A percentile compares a stretch with the other conserved stretches of the same genome.
These are phyloP conservation scores for Rheum nobile DNA, from an alignment of 148 eudicot genomes.

Conservation along the genomic window DNA sequence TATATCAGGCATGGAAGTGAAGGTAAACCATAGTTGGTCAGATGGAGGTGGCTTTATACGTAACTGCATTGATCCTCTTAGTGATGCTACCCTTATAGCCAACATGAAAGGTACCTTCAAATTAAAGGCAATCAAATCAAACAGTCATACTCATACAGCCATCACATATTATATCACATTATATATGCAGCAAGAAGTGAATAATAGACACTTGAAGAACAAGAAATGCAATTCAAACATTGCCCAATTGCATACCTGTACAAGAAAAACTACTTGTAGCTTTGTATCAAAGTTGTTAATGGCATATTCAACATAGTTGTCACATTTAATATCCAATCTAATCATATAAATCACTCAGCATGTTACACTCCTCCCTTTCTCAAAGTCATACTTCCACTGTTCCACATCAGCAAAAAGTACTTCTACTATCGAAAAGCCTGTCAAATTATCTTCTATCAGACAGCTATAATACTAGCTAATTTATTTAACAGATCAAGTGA, in stretches of 20 bases:
- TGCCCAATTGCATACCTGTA: background rate
- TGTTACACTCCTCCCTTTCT: background rate
- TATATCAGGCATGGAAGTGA: slow-evolving; percentile 81
- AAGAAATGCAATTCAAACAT: background rate
- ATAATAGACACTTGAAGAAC: background rate
- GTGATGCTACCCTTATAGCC: slow-evolving; percentile 61
- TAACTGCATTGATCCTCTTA: slow-evolving; percentile 70
- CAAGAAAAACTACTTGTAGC: background rate
- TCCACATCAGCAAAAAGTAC: background rate
- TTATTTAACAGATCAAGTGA: background rate
- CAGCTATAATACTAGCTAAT: background rate
- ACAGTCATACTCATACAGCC: background rate
- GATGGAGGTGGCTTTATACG: slow-evolving; percentile 92
- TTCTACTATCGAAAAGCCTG: background rate
- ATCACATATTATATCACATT: background rate
- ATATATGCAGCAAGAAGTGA: background rate
- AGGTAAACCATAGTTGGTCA: slow-evolving; percentile 88
- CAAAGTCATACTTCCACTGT: background rate
- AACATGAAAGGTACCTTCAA: slow-evolving; percentile 71
- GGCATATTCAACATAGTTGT: background rate
- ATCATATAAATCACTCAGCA: background rate
- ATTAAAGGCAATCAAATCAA: background rate
- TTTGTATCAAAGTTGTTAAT: background rate
- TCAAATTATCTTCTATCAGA: background rate
- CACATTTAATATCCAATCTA: background rate